Evolutionary conservation across 2,329 filamentous ascomycete species (phyloP).

Genomic region (Dichotomopilus funicola): DNA sequence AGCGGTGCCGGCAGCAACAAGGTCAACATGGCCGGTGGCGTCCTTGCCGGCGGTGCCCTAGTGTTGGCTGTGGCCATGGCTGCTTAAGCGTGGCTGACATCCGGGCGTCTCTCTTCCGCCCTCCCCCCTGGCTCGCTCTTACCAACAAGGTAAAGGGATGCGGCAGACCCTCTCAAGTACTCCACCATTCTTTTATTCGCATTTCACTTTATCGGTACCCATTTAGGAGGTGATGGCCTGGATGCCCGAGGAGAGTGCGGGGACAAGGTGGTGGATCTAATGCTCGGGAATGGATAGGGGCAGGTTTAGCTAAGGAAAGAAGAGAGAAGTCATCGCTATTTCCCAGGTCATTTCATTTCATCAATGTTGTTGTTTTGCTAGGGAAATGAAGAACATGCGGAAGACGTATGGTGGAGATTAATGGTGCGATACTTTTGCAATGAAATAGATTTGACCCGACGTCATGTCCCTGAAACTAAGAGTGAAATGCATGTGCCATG

Average conservation of each 20-base stretch:
- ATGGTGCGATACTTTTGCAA: background rate
- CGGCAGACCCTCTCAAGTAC: background rate
- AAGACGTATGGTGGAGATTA: background rate
- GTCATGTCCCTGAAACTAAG: background rate
- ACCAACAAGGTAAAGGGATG: background rate
- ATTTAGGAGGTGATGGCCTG: background rate
- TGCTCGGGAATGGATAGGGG: background rate
- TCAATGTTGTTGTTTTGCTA: background rate
- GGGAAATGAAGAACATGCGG: background rate
- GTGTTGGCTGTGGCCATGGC: conserved; percentile 6
- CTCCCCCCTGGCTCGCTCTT: background rate
- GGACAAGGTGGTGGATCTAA: background rate
- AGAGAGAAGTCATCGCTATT: background rate
- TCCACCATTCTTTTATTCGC: background rate
- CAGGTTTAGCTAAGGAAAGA: background rate
- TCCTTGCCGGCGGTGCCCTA: conserved; percentile 5
- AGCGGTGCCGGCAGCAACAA: conserved; percentile 6
- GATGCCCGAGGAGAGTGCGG: background rate
- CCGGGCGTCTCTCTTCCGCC: background rate
- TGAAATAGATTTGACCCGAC: background rate
- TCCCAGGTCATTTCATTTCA: background rate
- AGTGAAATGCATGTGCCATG: no score
- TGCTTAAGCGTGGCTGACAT: background rate
- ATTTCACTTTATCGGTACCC: background rate
- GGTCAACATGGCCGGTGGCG: background rate